Evolutionary conservation across 805 yeast genomes (phyloP).

Genomic region (Brettanomyces nanus): DNA sequence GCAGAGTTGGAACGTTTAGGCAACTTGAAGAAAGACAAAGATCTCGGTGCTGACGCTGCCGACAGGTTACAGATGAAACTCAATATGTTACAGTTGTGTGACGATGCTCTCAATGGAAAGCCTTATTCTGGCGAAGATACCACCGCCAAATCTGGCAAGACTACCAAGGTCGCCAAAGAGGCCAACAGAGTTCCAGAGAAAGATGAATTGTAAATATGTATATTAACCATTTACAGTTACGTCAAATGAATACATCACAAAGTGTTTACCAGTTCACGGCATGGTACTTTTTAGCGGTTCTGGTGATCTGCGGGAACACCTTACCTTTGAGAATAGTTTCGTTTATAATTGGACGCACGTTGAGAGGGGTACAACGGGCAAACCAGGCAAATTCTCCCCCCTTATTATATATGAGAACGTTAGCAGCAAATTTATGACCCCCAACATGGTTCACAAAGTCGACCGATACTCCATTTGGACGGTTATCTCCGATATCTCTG

Average conservation of each 20-base stretch:
- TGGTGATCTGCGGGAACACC: slow-evolving; percentile 62
- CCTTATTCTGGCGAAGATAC: too few species aligned
- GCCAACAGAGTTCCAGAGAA: not conserved
- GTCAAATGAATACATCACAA: too few species aligned
- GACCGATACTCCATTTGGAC: slow-evolving; percentile 69
- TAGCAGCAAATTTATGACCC: slow-evolving; percentile 93
- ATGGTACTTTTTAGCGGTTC: slow-evolving; percentile 49
- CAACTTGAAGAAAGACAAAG: slow-evolving; percentile 30
- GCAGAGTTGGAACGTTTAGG: slow-evolving; percentile 40
- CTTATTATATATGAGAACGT: slow-evolving; percentile 66
- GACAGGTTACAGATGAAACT: slow-evolving; percentile 46
- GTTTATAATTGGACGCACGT: slow-evolving; percentile 65
- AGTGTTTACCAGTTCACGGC: slow-evolving; percentile 50
- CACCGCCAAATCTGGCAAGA: too few species aligned
- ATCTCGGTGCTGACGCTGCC: slow-evolving; percentile 31
- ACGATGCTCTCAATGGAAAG: slow-evolving; percentile 7
- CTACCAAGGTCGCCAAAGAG: not conserved
- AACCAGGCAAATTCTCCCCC: slow-evolving; percentile 80
- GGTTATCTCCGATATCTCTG: slow-evolving; percentile 69
- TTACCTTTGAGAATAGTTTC: slow-evolving; percentile 62
- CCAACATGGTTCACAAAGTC: slow-evolving; percentile 82
- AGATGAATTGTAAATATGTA: too few species aligned
- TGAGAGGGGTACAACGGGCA: slow-evolving; percentile 75
- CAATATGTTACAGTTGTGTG: slow-evolving; percentile 28
- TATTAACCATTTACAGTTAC: too few species aligned